These are phyloP conservation scores for Entomortierella parvispora DNA, from an alignment of 192 early-diverging fungal genomes.

Conservation along the genomic window DNA sequence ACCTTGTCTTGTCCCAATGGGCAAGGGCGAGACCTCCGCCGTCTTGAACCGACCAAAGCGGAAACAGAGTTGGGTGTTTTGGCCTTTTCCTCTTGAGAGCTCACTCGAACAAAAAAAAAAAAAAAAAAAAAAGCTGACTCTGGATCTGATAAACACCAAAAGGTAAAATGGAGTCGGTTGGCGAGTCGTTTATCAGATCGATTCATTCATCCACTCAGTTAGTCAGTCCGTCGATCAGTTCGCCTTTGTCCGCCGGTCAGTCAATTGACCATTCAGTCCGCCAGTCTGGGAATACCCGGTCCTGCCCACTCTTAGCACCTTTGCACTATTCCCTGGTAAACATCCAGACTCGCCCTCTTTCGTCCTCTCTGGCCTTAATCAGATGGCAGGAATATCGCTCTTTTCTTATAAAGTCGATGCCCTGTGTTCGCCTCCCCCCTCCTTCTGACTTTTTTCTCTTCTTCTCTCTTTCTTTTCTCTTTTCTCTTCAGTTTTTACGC, in stretches of 20 bases:
- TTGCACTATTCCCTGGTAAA: no score
- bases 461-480: not conserved
- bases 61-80: not conserved
- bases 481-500: not conserved
- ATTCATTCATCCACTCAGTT: not conserved
- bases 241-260: not conserved
- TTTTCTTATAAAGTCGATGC: constrained; percentile 16
- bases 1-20: no score
- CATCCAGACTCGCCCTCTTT: no score
- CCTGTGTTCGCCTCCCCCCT: constrained; percentile 3
- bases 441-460: constrained; percentile 1
- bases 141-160: constrained; percentile 33
- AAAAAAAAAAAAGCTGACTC: constrained; percentile 39
- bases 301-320: no score
- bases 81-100: not conserved
- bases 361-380: no score
- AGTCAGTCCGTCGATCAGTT: no score
- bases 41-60: not conserved
- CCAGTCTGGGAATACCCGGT: not conserved
- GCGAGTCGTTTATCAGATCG: constrained; percentile 13
- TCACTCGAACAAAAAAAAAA: not conserved
- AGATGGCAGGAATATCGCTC: no score
- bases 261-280: not conserved
- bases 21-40: not conserved
- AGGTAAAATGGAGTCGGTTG: not conserved